Evolutionary conservation across 192 early-diverging fungal species (phyloP).

Genomic region (Umbelopsis vinacea): DNA sequence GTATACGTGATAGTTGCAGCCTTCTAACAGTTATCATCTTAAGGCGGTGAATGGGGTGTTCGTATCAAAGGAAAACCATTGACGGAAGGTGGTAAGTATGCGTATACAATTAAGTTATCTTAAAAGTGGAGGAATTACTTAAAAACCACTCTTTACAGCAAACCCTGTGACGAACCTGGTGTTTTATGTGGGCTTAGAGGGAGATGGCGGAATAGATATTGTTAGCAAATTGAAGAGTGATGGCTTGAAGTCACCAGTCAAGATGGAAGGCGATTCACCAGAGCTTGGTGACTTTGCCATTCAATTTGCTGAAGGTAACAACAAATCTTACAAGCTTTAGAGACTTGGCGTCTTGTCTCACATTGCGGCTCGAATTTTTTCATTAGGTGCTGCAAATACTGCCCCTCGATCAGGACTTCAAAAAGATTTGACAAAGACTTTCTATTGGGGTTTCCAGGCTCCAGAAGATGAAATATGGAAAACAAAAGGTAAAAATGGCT

Average conservation of each 20-base stretch:
- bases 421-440: constrained; percentile 38
- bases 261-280: constrained; percentile 58
- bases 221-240: constrained; percentile 33
- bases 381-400: constrained; percentile 24
- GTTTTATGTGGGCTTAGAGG: constrained; percentile 84
- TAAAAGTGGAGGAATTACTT: not conserved
- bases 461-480: constrained; percentile 60
- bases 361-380: not conserved
- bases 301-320: constrained; percentile 57
- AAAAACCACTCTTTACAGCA: constrained; percentile 10
- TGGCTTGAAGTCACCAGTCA: constrained; percentile 40
- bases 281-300: constrained; percentile 79
- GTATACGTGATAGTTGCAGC: constrained; percentile 13
- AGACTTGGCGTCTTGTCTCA: not conserved
- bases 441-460: constrained; percentile 42
- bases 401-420: constrained; percentile 19
- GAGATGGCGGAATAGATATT: constrained; percentile 63
- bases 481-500: constrained; percentile 53
- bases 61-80: constrained; percentile 76
- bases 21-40: not conserved
- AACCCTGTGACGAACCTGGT: constrained; percentile 56
- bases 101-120: not conserved
- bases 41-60: constrained; percentile 79
- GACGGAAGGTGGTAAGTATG: constrained; percentile 40
- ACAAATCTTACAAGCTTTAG: not conserved